Evolutionary conservation across 371 early-diverging fungal genomes (phyloP).

Genomic region (Coemansia sp.): DNA sequence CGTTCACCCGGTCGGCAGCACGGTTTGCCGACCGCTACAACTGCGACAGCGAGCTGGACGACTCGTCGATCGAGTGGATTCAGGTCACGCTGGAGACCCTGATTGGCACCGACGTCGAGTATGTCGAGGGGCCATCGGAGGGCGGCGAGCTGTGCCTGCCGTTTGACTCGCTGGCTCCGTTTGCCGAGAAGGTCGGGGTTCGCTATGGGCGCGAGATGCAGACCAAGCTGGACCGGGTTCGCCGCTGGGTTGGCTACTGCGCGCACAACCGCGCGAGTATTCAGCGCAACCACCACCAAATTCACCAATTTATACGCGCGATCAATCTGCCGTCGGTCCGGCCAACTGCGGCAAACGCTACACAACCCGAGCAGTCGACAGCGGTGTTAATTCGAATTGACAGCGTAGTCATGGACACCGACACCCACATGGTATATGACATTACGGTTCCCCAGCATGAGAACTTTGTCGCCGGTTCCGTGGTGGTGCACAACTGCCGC

Average conservation of each 20-base stretch:
- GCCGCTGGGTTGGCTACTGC: slow-evolving; percentile 35
- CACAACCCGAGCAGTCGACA: background rate
- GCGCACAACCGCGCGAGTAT: background rate
- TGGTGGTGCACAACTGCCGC: slow-evolving; percentile 61
- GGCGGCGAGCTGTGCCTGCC: slow-evolving; percentile 14
- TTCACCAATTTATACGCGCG: slow-evolving; percentile 15
- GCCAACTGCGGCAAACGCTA: background rate
- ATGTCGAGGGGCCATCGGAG: background rate
- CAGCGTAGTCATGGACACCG: slow-evolving; percentile 4
- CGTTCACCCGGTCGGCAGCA: too few species aligned
- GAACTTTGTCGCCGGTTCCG: slow-evolving; percentile 46
- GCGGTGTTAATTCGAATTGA: slow-evolving; percentile 27
- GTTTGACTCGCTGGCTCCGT: slow-evolving; percentile 6
- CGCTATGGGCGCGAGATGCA: slow-evolving; percentile 25
- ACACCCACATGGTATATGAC: slow-evolving; percentile 39
- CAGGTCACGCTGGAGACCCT: background rate
- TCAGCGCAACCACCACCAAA: background rate
- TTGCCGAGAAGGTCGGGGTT: slow-evolving; percentile 32
- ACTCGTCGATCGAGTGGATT: slow-evolving; percentile 2
- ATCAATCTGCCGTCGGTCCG: slow-evolving; percentile 7
- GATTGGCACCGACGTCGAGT: slow-evolving; percentile 6
- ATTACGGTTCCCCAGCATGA: slow-evolving; percentile 45
- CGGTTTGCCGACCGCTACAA: background rate
- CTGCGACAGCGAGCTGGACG: background rate
- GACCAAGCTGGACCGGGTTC: slow-evolving; percentile 18